Evolutionary conservation across 495 filamentous ascomycete species (phyloP), one percentile per base, ranked within the genome.

Genomic region (Trichoderma asperelloides): DNA sequence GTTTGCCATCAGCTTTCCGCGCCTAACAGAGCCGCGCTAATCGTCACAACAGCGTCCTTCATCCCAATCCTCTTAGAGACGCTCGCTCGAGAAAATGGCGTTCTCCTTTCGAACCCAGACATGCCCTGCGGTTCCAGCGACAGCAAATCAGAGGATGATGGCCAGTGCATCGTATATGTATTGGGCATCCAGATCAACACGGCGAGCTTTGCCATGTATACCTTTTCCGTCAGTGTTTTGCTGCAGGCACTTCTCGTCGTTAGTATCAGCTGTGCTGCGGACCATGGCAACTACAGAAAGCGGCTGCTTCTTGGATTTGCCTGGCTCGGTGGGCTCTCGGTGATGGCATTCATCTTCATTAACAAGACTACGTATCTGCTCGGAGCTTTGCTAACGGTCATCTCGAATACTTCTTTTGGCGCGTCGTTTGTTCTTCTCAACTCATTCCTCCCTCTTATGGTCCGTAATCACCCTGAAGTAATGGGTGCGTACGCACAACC

Each of bases 131-230:
- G 75, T 65, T 72, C 75, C 40, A 79, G 75, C 68, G 78, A 72
- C 60, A 72, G 74, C 68, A 77, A 76, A 68, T 33, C 62, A 45
- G 60, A 66, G 28, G 74, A 72, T 71, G 74, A 76, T 49, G 84
- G 84, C 33, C 92, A 96, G 73, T 98, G 95, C 71, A 80, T 98
- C 64, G 84, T 98, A 71, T 85, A 87, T 67, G 77, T 98, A 11
- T 77, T 96, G 57, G 95, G 95, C 6, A 76, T 86, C 65, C 89
- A 96, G 70, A 88, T 98, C 73, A 97, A 97, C 77, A 97, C 95
- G 12, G 93, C 95, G 21, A 96, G 91, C 78, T 97, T 97, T 76
- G 95, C 96, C 67, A 93, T 98, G 90, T 98, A 98, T 79, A 96
- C 91, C 5, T 98, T 98, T 77, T 96, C 92, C 62, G 76, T 96